phyloP scores from a whole-genome alignment of 2,329 filamentous ascomycete species.

The Diaporthe vexans region DNA sequence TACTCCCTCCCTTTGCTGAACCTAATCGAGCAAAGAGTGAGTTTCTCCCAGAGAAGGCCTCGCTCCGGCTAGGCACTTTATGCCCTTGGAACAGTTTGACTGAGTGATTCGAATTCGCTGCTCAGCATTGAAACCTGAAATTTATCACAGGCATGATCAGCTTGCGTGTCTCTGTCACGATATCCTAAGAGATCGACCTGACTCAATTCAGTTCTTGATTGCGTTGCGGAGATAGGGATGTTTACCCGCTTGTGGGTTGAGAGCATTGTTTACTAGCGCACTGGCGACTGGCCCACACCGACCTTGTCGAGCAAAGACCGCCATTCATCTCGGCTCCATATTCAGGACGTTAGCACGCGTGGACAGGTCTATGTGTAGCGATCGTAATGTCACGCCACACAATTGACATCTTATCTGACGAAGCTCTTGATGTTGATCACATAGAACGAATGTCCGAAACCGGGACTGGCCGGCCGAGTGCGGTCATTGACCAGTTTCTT shows the following conservation, averaged over 20 bases:
- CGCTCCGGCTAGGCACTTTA: too few species aligned
- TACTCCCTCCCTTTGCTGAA: too few species aligned
- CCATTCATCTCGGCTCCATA: constrained; percentile 15
- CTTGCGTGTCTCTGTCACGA: constrained; percentile 8
- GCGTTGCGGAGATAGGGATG: constrained; percentile 1
- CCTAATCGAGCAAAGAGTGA: too few species aligned
- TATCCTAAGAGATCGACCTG: not conserved
- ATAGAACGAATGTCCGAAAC: not conserved
- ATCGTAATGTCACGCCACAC: constrained; percentile 8
- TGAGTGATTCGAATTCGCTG: not conserved
- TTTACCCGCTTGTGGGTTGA: not conserved
- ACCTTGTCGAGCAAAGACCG: not conserved
- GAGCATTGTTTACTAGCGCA: not conserved
- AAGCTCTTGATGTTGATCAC: not conserved
- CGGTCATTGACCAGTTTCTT: not conserved
- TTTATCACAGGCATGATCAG: not conserved
- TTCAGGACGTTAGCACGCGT: not conserved
- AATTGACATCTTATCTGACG: not conserved
- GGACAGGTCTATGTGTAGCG: not conserved
- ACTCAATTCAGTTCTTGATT: not conserved
- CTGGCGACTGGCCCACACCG: not conserved
- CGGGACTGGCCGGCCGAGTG: not conserved
- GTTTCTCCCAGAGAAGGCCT: too few species aligned
- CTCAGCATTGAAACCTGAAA: not conserved
- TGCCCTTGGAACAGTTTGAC: not conserved